Conservation (phyloP, 2,329 filamentous ascomycete species). For the Penicillium thymicola region DNA sequence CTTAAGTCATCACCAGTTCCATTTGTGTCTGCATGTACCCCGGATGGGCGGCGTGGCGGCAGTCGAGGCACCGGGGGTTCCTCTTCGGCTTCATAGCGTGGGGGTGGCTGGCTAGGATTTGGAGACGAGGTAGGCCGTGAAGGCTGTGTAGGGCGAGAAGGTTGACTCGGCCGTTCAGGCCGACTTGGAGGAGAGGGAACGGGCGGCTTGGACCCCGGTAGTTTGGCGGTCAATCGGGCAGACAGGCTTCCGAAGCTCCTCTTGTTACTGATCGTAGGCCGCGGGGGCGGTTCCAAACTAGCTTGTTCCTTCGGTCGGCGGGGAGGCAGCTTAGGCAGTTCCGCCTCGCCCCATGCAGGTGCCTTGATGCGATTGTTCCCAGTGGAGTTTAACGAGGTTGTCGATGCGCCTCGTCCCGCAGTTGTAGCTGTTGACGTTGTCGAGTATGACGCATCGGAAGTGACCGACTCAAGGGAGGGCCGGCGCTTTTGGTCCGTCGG, state of each 20-base stretch:
- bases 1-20: constrained; percentile 12
- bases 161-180: neutral
- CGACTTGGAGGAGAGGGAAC: neutral
- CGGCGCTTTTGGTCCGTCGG: constrained; percentile 38
- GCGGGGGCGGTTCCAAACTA: constrained; percentile 20
- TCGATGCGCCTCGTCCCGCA: constrained; percentile 38
- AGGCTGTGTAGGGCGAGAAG: constrained; percentile 8
- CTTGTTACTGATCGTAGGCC: constrained; percentile 23
- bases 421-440: constrained; percentile 41
- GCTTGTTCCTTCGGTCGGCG: constrained; percentile 38
- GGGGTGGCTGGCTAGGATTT: constrained; percentile 5
- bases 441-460: constrained; percentile 53
- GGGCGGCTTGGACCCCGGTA: constrained; percentile 5
- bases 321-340: constrained; percentile 54
- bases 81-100: constrained; percentile 5
- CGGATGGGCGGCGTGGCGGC: constrained; percentile 27
- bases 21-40: constrained; percentile 13
- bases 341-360: constrained; percentile 55
- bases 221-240: constrained; percentile 10
- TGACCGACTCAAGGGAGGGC: constrained; percentile 51
- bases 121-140: constrained; percentile 13
- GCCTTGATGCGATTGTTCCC: constrained; percentile 46
- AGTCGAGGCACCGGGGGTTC: constrained; percentile 20
- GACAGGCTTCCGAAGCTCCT: constrained; percentile 15
- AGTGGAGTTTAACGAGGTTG: constrained; percentile 27